Evolutionary conservation across 441 rosid genomes (phyloP).

Genomic region (Omphalea diandra): DNA sequence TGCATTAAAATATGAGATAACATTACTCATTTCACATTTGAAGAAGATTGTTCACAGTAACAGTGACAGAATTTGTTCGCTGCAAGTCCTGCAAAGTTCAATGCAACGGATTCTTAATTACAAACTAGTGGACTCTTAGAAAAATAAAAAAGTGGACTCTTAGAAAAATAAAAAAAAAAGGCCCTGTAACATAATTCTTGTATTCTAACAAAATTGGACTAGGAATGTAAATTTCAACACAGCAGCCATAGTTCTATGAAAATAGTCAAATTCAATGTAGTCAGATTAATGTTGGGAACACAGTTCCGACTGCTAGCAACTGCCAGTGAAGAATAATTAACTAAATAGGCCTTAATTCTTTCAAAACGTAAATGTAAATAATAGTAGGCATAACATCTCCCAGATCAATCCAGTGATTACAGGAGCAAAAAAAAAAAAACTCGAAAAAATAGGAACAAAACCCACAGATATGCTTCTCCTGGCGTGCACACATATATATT

Average conservation of each 20-base stretch:
- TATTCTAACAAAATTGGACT: slow-evolving; percentile 7
- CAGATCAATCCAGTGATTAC: not conserved
- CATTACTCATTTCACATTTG: slow-evolving; percentile 58
- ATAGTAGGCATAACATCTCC: not conserved
- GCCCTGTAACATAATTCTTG: not conserved
- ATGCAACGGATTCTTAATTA: slow-evolving; percentile 11
- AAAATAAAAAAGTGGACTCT: too few relatives aligned
- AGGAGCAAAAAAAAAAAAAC: slow-evolving; percentile 10
- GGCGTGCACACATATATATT: not conserved
- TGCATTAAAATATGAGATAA: slow-evolving; percentile 1
- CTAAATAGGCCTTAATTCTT: not conserved
- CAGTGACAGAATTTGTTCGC: slow-evolving; percentile 83
- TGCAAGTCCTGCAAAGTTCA: slow-evolving; percentile 66
- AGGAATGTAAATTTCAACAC: not conserved
- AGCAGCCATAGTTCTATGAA: not conserved
- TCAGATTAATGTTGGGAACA: not conserved
- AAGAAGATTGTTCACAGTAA: slow-evolving; percentile 97
- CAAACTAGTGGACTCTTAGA: not conserved
- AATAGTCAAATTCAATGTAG: not conserved
- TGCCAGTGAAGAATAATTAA: not conserved
- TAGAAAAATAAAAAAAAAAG: not conserved
- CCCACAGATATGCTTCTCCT: not conserved
- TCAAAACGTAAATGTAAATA: not conserved
- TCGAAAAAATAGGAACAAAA: not conserved
- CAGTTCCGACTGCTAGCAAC: not conserved